Conservation (phyloP, 1,139 yeast genomes). For the Hyphopichia khmerensis region DNA sequence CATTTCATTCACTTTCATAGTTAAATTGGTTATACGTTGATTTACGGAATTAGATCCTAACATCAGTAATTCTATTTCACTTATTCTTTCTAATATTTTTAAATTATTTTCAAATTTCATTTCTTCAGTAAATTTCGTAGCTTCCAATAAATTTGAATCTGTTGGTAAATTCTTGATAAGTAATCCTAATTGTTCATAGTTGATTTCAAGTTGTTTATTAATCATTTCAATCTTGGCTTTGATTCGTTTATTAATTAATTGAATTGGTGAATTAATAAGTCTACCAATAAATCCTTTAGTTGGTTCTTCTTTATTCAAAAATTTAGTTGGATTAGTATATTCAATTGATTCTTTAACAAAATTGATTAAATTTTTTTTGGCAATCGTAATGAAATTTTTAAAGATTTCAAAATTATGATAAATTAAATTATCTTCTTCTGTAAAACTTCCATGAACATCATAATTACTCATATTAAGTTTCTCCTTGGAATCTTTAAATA, state of each 20-base stretch:
- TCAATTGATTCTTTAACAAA: slow-evolving; percentile 1
- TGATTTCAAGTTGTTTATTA: slow-evolving; percentile 15
- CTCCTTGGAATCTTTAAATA: slow-evolving; percentile 8
- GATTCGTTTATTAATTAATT: slow-evolving; percentile 24
- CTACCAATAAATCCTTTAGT: not conserved
- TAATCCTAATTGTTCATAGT: slow-evolving; percentile 32
- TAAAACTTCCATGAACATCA: slow-evolving; percentile 1
- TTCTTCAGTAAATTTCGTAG: slow-evolving; percentile 1
- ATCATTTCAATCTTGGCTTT: slow-evolving; percentile 18
- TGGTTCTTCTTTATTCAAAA: not conserved
- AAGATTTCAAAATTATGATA: not conserved
- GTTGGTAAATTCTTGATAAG: slow-evolving; percentile 27
- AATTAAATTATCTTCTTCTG: slow-evolving; percentile 3
- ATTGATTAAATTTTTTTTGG: not conserved
- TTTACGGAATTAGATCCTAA: slow-evolving; percentile 4
- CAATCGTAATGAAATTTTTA: not conserved
- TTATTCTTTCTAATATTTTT: not conserved
- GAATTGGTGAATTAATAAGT: slow-evolving; percentile 22
- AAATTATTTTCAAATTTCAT: not conserved
- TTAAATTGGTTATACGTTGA: slow-evolving; percentile 9
- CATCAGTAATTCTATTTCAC: not conserved
- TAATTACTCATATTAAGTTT: not conserved
- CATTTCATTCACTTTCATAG: not conserved
- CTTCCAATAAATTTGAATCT: slow-evolving; percentile 4
- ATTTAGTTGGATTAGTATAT: slow-evolving; percentile 7